Percentiles rank a stretch among this genome's conserved stretches.
These are phyloP conservation scores for Pyrus betulifolia DNA, from an alignment of 306 rosid genomes.

Conservation along the genomic window DNA sequence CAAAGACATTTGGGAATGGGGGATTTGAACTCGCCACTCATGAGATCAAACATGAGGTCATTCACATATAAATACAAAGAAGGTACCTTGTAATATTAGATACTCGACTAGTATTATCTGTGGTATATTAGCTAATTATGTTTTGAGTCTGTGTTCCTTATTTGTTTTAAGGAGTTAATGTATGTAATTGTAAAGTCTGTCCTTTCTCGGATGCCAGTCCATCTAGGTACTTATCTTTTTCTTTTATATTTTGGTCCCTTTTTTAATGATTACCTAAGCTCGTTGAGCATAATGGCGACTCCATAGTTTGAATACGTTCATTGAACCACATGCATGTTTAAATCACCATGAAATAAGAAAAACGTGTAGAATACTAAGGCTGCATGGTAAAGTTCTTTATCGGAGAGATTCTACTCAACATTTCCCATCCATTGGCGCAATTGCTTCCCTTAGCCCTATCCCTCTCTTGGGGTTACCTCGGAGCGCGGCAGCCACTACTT, in stretches of 20 bases:
- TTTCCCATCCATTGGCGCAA: not conserved
- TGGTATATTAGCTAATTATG: no score
- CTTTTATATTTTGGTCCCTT: not conserved
- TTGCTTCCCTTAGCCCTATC: not conserved
- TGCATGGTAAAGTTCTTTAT: not conserved
- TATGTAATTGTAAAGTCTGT: not conserved
- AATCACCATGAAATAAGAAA: not conserved
- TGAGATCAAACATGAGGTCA: not conserved
- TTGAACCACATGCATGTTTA: not conserved
- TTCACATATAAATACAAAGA: not conserved
- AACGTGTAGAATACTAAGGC: not conserved
- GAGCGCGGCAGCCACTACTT: no score
- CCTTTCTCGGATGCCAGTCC: not conserved
- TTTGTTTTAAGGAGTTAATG: no score
- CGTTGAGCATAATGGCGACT: not conserved
- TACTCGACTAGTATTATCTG: no score
- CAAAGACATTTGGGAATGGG: not conserved
- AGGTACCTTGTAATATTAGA: no score
- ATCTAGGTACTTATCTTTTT: no score
- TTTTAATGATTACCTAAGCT: not conserved
- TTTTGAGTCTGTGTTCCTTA: no score
- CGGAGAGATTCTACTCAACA: not conserved
- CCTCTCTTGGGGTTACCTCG: no score
- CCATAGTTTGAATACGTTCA: not conserved
- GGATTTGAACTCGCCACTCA: no score